Evolutionary conservation across 768 basidiomycete species (phyloP).

Genomic region (Leccinum longicurvipes): DNA sequence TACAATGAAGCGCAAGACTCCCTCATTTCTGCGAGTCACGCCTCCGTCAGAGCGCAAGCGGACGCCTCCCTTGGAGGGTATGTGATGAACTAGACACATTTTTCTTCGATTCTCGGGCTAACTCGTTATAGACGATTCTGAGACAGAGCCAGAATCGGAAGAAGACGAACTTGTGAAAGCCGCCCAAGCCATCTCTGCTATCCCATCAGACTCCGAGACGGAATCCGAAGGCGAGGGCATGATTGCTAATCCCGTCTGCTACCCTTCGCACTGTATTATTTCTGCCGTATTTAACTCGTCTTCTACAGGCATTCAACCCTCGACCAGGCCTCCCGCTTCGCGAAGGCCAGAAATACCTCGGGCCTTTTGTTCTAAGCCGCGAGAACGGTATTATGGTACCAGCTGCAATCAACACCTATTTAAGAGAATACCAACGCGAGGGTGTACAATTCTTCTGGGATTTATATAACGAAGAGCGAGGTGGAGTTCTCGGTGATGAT

Average conservation of each 20-base stretch:
- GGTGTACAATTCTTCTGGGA: constrained; percentile 81
- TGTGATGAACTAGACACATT: background rate
- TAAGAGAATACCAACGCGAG: constrained; percentile 90
- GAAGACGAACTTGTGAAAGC: constrained; percentile 11
- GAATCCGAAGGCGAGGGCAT: constrained; percentile 41
- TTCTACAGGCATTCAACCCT: constrained; percentile 37
- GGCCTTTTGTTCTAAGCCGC: constrained; percentile 51
- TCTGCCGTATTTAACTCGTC: background rate
- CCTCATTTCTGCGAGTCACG: constrained; percentile 5
- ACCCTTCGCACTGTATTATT: background rate
- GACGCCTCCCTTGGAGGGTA: constrained; percentile 16
- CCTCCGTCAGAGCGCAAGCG: constrained; percentile 21
- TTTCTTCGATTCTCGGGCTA: background rate
- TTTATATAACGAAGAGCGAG: constrained; percentile 61
- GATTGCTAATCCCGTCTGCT: constrained; percentile 31
- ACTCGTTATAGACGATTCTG: constrained; percentile 35
- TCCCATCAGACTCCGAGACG: constrained; percentile 35
- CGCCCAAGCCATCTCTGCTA: constrained; percentile 2
- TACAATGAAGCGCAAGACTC: constrained; percentile 25
- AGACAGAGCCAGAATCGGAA: constrained; percentile 47
- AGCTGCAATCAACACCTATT: constrained; percentile 71
- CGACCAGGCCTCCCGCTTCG: constrained; percentile 55
- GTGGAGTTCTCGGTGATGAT: constrained; percentile 90
- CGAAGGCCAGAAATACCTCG: constrained; percentile 39
- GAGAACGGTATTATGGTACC: constrained; percentile 52